Base-by-base conservation (phyloP, 441 rosid genomes). In the Biscutella laevigata region DNA sequence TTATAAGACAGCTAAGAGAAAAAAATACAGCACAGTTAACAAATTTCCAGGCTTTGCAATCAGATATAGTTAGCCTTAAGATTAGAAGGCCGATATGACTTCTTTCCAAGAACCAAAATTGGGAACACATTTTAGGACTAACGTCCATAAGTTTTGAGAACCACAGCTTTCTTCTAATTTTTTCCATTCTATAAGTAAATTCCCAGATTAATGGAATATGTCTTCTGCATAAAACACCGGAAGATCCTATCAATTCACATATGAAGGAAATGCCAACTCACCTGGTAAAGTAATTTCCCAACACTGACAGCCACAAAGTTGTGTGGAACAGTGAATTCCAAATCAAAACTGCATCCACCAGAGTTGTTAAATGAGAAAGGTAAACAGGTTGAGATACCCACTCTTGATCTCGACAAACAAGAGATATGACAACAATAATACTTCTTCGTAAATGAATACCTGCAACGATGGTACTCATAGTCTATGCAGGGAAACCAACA, bases 401-500 rank as follows among this genome's bases (percentile, higher is more conserved):
- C 33, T 17, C 20, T 26, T 36, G 46, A 24, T 35, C 30, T 41
- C 59, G 42, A 49, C 22, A 48, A 28, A 62, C n/a, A 7, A 49
- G 15, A 43, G 34, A 41, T 19, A 26, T 53, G 48, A 16, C 4
- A 38, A 41, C 38, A 48, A 17, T 16, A 22, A 6, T 42, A 42
- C 21, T 48, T 30, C 48, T 55, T 66, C 10, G 15, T n/a, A 30
- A 52, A 26, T 0, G 3, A 44, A 54, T 80, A 92, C 98, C 98
- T 75, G 83, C 94, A 92, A 34, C 82, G 79, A 74, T 92, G 96
- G 48, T 74, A 78, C 57, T 70, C 78, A 48, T 82, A 89, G 43
- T 92, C 96, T 33, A 86, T 70, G 64, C 95, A 92, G 42, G 96
- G 98, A 65, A 92, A 88, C 98, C 98, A 92, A 63, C 95, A 88